Base-by-base conservation (phyloP, 2,329 filamentous ascomycete species). In the Aureobasidium namibiae region DNA sequence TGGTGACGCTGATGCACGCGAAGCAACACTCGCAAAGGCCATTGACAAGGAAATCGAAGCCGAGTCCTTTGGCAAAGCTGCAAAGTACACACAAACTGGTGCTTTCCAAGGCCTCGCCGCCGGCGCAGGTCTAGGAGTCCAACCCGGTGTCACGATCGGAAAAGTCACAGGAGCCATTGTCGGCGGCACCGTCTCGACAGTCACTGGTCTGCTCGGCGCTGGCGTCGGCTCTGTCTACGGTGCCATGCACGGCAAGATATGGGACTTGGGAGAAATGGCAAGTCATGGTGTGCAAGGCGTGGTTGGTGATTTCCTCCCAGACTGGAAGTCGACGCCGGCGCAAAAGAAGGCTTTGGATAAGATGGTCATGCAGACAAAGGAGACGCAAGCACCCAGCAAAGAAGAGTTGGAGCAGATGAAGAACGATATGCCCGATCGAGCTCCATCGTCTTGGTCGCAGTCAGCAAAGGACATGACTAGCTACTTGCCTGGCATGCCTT, bases 21-120 rank as follows among this genome's bases (percentile, higher is more conserved):
- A 74, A 64, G 67, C 72, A 57, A 70, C 72, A 16, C 67, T 74
- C 9, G 71, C 70, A 2, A 70, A 73, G 63, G 72, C 72, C 21
- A 67, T 74, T 62, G 71, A 74, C 61, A 73, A 72, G 57, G 70
- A 73, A 46, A 73, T 74, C 42, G 72, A 74, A 63, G 72, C 72
- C 2, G 72, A 74, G 52, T 73, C 70, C 0, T 74, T 74, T 53
- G 72, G 72, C 33, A 74, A 74, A 59, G 70, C 72, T 23, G 72
- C 72, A 16, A 74, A 74, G 38, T 74, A 74, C 29, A 69, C 70
- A 2, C 70, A 68, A 29, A 71, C 70, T 1, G 72, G 72, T 23
- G 66, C 72, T 4, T 74, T 74, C 59, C 72, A 74, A 60, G 72
- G 72, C 0, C 67, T 74, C 3, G 69, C 71, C 11, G 72, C 72